phyloP scores from a whole-genome alignment of 441 rosid species.

The Mallotus japonicus region DNA sequence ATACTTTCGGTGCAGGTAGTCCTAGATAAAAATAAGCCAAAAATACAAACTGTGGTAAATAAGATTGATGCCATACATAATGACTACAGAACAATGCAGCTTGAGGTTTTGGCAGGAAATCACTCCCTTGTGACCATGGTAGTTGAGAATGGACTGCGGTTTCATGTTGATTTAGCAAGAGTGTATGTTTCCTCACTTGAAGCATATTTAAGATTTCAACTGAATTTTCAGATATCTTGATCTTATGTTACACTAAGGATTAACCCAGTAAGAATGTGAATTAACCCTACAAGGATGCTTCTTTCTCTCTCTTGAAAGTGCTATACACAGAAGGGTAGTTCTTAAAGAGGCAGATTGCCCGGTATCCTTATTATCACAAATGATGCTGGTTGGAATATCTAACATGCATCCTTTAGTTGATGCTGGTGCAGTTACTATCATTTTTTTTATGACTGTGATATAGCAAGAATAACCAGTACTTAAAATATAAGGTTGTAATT shows the following conservation, averaged over 20 bases:
- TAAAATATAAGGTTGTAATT: neutral
- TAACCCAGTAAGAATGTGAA: neutral
- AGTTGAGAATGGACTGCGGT: slow-evolving; percentile 84
- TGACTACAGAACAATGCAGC: slow-evolving; percentile 93
- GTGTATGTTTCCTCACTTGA: slow-evolving; percentile 52
- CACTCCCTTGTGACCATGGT: slow-evolving; percentile 79
- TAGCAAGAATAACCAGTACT: neutral
- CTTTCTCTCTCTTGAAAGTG: neutral
- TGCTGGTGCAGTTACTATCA: neutral
- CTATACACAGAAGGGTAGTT: too few species aligned
- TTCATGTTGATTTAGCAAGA: slow-evolving; percentile 77
- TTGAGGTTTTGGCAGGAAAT: slow-evolving; percentile 94
- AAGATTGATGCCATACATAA: slow-evolving; percentile 77
- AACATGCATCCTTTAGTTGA: neutral
- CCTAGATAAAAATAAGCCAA: slow-evolving; percentile 83
- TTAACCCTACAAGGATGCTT: neutral
- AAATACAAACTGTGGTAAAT: slow-evolving; percentile 87
- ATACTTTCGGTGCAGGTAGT: slow-evolving; percentile 55
- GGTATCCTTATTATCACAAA: too few species aligned
- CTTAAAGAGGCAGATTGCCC: too few species aligned
- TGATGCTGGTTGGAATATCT: neutral
- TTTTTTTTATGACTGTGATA: neutral
- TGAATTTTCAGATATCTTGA: slow-evolving; percentile 3
- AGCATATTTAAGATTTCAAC: slow-evolving; percentile 13
- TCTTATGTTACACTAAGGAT: neutral